These are phyloP conservation scores for Yarrowia galli DNA, from an alignment of 1,139 yeast genomes.

Conservation along the genomic window DNA sequence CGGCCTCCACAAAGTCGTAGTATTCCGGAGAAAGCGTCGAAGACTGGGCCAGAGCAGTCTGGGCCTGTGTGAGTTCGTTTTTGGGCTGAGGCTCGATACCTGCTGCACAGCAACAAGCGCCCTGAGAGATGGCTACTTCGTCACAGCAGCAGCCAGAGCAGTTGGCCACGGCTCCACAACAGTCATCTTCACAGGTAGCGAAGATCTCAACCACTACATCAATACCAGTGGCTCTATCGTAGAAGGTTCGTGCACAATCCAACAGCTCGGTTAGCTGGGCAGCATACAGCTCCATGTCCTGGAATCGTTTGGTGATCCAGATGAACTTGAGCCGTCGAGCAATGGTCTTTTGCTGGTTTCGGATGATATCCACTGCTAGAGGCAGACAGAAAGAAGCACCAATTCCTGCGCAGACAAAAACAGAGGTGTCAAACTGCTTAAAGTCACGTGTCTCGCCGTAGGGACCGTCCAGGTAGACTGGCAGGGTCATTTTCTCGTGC, in stretches of 20 bases:
- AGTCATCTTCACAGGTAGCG: constrained; percentile 38
- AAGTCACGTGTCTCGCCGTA: constrained; percentile 41
- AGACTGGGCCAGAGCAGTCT: constrained; percentile 15
- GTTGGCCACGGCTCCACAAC: constrained; percentile 28
- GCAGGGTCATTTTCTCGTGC: constrained; percentile 31
- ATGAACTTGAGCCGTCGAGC: constrained; percentile 34
- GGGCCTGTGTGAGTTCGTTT: constrained; percentile 21
- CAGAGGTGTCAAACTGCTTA: constrained; percentile 40
- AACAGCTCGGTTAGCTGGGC: constrained; percentile 9
- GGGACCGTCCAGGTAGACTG: constrained; percentile 42
- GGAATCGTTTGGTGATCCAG: constrained; percentile 37
- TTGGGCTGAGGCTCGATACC: constrained; percentile 26
- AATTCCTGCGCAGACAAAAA: constrained; percentile 42
- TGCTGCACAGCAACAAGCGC: constrained; percentile 18
- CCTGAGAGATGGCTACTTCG: constrained; percentile 12
- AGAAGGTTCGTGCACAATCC: constrained; percentile 15
- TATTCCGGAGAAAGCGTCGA: constrained; percentile 26
- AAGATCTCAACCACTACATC: constrained; percentile 35
- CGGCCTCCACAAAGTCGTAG: constrained; percentile 26
- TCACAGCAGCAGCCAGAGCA: constrained; percentile 28
- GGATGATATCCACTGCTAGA: constrained; percentile 40
- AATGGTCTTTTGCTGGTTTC: constrained; percentile 16
- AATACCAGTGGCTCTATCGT: constrained; percentile 7
- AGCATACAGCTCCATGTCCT: constrained; percentile 29
- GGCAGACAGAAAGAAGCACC: constrained; percentile 42